A percentile compares a stretch with the other conserved stretches of the same genome.
phyloP scores from a whole-genome alignment of 148 eudicot genomes.

The Camellia lanceoleosa region DNA sequence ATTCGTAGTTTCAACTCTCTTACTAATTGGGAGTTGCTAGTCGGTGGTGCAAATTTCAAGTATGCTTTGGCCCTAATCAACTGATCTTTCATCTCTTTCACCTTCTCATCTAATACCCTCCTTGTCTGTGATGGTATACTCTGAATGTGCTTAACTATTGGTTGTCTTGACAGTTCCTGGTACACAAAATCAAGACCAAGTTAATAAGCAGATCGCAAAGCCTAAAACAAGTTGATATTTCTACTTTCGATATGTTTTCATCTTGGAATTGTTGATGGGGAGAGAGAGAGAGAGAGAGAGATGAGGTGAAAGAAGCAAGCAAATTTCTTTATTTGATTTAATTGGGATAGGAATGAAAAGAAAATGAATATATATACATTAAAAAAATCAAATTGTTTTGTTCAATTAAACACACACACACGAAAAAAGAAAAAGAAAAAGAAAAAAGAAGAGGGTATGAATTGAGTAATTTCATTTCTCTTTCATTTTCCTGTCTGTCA shows the following conservation, averaged over 20 bases:
- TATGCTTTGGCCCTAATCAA: constrained; percentile 84
- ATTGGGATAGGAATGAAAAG: neutral
- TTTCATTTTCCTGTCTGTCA: too few species aligned
- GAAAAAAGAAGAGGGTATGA: too few species aligned
- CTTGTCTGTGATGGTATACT: constrained; percentile 24
- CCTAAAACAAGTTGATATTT: neutral
- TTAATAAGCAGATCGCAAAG: constrained; percentile 16
- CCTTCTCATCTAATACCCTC: constrained; percentile 46
- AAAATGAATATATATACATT: neutral
- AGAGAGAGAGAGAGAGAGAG: neutral
- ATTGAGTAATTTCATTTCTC: too few species aligned
- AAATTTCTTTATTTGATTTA: neutral
- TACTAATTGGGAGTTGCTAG: constrained; percentile 60
- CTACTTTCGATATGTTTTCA: neutral
- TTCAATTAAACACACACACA: neutral
- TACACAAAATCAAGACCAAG: constrained; percentile 16
- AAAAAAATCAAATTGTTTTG: neutral
- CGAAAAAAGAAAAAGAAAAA: neutral
- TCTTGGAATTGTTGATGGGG: neutral
- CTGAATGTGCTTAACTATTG: constrained; percentile 22
- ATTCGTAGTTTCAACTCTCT: constrained; percentile 75
- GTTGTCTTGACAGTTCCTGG: constrained; percentile 33
- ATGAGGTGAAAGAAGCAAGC: too few species aligned
- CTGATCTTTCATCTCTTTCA: constrained; percentile 83
- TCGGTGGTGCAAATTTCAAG: constrained; percentile 58